Evolutionary conservation across 2,329 filamentous ascomycete species (phyloP).

Genomic region (Fusarium caatingaense): DNA sequence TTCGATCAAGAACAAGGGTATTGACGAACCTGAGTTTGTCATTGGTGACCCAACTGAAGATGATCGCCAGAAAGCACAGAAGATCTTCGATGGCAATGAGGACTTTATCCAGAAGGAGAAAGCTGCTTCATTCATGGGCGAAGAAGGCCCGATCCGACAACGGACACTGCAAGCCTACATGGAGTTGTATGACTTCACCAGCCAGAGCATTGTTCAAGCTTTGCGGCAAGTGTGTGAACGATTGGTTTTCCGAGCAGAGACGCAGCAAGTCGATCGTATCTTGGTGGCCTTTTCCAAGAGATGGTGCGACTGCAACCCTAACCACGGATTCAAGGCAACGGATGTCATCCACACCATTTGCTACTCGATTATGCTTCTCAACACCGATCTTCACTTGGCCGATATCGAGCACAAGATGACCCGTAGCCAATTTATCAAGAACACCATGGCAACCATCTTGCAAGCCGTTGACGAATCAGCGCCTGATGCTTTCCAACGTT

Average conservation of each 20-base stretch:
- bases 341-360: conserved; percentile 97
- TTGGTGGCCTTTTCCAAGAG: conserved; percentile 87
- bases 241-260: conserved; percentile 87
- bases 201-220: conserved; percentile 81
- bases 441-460: conserved; percentile 90
- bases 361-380: conserved; percentile 94
- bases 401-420: conserved; percentile 99
- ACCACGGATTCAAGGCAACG: conserved; percentile 89
- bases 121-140: conserved; percentile 90
- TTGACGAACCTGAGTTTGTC: conserved; percentile 69
- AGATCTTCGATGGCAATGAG: conserved; percentile 87
- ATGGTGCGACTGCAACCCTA: conserved; percentile 94
- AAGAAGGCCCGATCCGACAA: conserved; percentile 70
- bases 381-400: conserved; percentile 94
- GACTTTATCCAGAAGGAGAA: conserved; percentile 82
- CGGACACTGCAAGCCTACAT: conserved; percentile 82
- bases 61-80: conserved; percentile 81
- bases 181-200: conserved; percentile 88
- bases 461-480: conserved; percentile 80
- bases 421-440: conserved; percentile 91
- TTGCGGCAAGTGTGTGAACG: conserved; percentile 85
- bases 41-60: conserved; percentile 71
- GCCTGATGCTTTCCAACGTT: conserved; percentile 72
- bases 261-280: conserved; percentile 96
- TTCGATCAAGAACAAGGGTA: conserved; percentile 53